Evolutionary conservation across 192 early-diverging fungal species (phyloP).

Genomic region (Umbelopsis sp.): DNA sequence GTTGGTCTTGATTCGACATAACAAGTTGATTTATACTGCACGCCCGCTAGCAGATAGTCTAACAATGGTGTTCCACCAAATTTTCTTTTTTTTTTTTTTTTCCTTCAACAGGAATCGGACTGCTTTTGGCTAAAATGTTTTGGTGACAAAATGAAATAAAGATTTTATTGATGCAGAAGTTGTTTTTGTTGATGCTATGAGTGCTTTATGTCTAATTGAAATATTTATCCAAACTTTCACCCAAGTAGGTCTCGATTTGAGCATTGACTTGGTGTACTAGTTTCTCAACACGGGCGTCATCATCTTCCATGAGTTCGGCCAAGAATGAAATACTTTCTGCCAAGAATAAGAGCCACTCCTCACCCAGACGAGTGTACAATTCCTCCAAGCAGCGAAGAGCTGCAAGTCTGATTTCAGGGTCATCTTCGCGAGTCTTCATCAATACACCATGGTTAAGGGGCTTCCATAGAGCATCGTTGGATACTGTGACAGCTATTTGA

Average conservation of each 20-base stretch:
- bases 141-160: not conserved
- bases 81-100: constrained; percentile 19
- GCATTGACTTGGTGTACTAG: constrained; percentile 79
- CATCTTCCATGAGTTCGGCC: constrained; percentile 95
- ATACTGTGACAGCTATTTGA: constrained; percentile 77
- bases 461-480: constrained; percentile 87
- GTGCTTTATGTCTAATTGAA: constrained; percentile 57
- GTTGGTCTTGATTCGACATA: constrained; percentile 6
- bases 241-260: constrained; percentile 87
- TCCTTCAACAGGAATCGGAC: not conserved
- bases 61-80: not conserved
- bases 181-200: too few relatives aligned
- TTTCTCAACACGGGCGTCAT: constrained; percentile 81
- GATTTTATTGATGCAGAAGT: too few relatives aligned
- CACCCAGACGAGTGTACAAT: constrained; percentile 87
- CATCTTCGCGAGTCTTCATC: constrained; percentile 75
- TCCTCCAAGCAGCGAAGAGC: constrained; percentile 73
- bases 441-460: constrained; percentile 80
- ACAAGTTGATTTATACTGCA: not conserved
- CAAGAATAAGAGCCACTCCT: constrained; percentile 89
- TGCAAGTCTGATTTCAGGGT: constrained; percentile 68
- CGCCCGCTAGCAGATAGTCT: not conserved
- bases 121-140: constrained; percentile 5
- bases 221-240: constrained; percentile 88
- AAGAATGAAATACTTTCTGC: constrained; percentile 95